These are phyloP conservation scores for Dictyostelium purpureum DNA, from an alignment of 78 protist genomes.

Conservation along the genomic window DNA sequence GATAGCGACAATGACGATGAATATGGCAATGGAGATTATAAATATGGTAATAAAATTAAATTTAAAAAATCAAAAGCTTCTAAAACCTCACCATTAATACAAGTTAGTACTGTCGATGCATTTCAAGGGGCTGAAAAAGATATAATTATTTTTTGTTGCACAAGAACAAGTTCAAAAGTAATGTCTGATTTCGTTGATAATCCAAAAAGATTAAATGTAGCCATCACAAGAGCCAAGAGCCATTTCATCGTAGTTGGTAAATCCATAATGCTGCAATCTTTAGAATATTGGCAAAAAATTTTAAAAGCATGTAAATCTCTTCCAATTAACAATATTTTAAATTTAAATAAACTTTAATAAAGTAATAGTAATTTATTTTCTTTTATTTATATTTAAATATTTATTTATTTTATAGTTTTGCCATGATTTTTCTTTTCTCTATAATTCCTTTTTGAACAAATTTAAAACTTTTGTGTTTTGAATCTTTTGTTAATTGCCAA, in stretches of 20 bases:
- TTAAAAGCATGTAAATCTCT: neutral
- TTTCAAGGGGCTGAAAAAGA: conserved; percentile 94
- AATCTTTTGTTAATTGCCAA: neutral
- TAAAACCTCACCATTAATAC: neutral
- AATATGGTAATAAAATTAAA: neutral
- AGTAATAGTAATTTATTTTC: too few relatives aligned
- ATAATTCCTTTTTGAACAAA: too few relatives aligned
- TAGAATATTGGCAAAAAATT: conserved; percentile 28
- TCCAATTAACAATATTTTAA: neutral
- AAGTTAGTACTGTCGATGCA: conserved; percentile 88
- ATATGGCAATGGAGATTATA: neutral
- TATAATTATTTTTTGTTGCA: conserved; percentile 60
- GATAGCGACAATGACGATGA: conserved; percentile 28
- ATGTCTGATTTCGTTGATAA: conserved; percentile 82
- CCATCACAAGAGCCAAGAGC: conserved; percentile 91
- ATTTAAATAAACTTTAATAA: neutral
- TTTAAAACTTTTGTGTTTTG: too few relatives aligned
- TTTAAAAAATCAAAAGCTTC: neutral
- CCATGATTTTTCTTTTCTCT: too few relatives aligned
- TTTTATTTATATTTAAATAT: too few relatives aligned
- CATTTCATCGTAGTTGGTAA: conserved; percentile 86
- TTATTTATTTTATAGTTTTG: too few relatives aligned
- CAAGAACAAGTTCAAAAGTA: conserved; percentile 18
- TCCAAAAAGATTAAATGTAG: conserved; percentile 90
- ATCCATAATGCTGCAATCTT: neutral